Evolutionary conservation across 2,329 filamentous ascomycete species (phyloP).

Genomic region (Cadophora gregata): DNA sequence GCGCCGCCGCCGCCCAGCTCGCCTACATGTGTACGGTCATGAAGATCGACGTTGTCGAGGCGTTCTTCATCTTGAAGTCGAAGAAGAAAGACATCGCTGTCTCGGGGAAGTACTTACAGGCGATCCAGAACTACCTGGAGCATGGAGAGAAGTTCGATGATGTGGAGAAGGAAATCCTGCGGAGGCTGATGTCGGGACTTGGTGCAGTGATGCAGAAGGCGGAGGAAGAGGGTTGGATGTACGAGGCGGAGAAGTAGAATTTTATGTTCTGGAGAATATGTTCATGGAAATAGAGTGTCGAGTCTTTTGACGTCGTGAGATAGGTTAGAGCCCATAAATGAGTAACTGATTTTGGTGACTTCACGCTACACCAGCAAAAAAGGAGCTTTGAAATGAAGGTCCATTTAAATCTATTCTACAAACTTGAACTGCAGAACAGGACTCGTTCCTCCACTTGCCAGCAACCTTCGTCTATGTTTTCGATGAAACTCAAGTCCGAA

Average conservation of each 20-base stretch:
- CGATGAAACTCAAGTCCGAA: not conserved
- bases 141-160: not conserved
- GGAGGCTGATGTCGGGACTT: not conserved
- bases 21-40: not conserved
- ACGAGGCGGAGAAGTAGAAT: not conserved
- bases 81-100: not conserved
- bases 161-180: slow-evolving; percentile 6
- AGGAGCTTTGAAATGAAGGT: too few relatives aligned
- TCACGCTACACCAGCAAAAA: too few relatives aligned
- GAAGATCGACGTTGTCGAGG: not conserved
- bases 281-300: too few relatives aligned
- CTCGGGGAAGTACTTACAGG: not conserved
- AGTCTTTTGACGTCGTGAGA: too few relatives aligned
- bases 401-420: too few relatives aligned
- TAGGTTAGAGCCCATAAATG: too few relatives aligned
- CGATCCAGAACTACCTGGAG: not conserved
- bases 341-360: too few relatives aligned
- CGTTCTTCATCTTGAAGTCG: slow-evolving; percentile 6
- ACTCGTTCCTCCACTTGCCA: not conserved
- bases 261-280: not conserved
- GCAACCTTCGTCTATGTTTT: not conserved
- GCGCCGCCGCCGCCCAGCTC: not conserved
- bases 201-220: not conserved
- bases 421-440: not conserved
- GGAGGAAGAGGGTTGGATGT: not conserved